Evolutionary conservation across 768 basidiomycete species (phyloP), one percentile per base, ranked within the genome.

Genomic region (Collybiopsis luxurians): DNA sequence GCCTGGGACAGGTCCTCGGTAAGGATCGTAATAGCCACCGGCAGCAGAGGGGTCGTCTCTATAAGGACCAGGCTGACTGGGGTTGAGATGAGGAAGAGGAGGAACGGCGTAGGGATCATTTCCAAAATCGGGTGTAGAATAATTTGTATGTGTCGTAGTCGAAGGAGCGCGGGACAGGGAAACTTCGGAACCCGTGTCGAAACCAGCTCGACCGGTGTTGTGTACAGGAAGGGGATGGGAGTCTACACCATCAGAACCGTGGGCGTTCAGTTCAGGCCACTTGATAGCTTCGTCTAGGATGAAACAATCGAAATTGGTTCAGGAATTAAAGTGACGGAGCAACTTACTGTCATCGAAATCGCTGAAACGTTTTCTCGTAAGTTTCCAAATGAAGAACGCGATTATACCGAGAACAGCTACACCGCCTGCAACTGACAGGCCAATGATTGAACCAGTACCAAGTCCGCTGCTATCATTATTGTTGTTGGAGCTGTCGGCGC

Each of bases 211-310:
- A 57, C 87, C 89, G 1, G 89, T 86, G 56, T 82, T 79, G 54
- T 83, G 75, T 0, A 86, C 83, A 19, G 90, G 90, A 9, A 91
- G 76, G 15, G 90, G 79, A 56, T 86, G 83, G 4, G 79, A 75
- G 59, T 83, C 82, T 26, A 42, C 52, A 30, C 64, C 71, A 39
- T 71, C 71, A 30, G 74, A 78, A 59, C 65, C 64, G 61, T 90
- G 89, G 2, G 82, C 71, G 68, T 92, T 90, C 36, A 92, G 79
- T 64, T 94, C 92, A 2, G 92, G 92, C 92, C 92, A 94, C 71
- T 92, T 92, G 72, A 94, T 94, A 19, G 89, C 89, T 71, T 91
- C 89, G 63, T 79, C 89, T 91, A 66, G 38, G 10, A 50, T 19
- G 17, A 53, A 55, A n/a, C 57, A 21, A 57, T 50, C 6, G 45